Base-by-base conservation (phyloP, 179 eudicot species). In the Silene coronaria region DNA sequence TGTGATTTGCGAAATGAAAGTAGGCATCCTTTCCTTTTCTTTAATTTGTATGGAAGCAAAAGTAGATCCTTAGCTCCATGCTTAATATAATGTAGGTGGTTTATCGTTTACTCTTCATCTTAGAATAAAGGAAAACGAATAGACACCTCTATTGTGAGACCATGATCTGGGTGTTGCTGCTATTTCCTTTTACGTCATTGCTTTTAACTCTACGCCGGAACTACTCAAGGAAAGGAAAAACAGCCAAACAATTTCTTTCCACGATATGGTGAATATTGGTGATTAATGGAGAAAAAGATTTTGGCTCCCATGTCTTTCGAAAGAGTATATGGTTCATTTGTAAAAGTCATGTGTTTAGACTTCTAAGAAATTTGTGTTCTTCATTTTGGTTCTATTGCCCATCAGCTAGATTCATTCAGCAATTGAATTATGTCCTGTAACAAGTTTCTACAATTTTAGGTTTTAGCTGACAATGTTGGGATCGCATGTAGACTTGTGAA, bases 381-480 rank as follows among this genome's bases (percentile, higher is more conserved):
- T 14, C 77, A 34, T 75, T 11, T 55, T 75, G 26, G 16, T 70
- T 51, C n/a, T 36, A 45, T 51, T 19, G 19, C 32, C 61, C 9
- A 26, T 57, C 68, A 58, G 23, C 70, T 67, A 77, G 42, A 60
- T 70, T 51, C 80, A 48, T 24, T 69, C 46, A 2, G 42, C 26
- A 14, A 22, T 78, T 79, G 70, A 12, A 75, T 73, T 74, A 70
- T 77, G 17, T 42, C 12, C 30, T 75, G 34, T 75, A 53, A 72
- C 57, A 64, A 2, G 24, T 75, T 67, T 74, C 42, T 59, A 70
- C 13, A 9, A 64, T 68, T 68, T 78, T 89, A 96, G 97, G 93
- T 89, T 66, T 84, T 96, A 82, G 97, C 99, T 74, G 98, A 96
- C 71, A 84, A 75, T 85, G 93, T 91, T 87, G 97, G 97, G 67